Evolutionary conservation across 1,284 basidiomycete species (phyloP), one percentile per base, ranked within the genome.

Genomic region (Macrocystidia cucumis): DNA sequence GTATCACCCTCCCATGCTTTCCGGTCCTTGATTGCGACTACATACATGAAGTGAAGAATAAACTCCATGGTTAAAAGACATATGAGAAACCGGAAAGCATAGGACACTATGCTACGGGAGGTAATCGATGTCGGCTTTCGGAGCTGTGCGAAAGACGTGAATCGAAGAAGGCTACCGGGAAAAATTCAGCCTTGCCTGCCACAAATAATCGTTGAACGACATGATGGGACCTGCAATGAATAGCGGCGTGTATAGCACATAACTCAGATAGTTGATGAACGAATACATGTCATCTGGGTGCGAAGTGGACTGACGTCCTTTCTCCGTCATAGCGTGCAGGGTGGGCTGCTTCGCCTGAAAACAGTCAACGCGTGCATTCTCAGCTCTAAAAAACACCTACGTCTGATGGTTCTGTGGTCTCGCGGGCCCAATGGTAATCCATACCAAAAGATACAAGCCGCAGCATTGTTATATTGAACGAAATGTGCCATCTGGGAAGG

Each of bases 141-240:
- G 42, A 78, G 60, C 81, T 86, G 41, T n/a, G n/a, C 18, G 35
- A 13, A 20, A 28, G n/a, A 16, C 37, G 24, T 34, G 26, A 8
- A 33, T 9, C 8, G 14, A 9, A 26, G 32, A 38, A 25, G 27
- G 16, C n/a, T n/a, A 22, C 21, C 17, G 20, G 29, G 17, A 22
- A 30, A n/a, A 47, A 19, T n/a, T n/a, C 12, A 26, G n/a, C 51
- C 69, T 39, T 27, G 91, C 87, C 75, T 97, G 95, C 76, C 83
- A 86, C 45, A 85, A 65, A 55, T 91, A 98, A 56, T 97, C 91
- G 54, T 96, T 96, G 68, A 92, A 98, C 2, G 91, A 87, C 59
- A 98, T 81, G 48, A 98, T 95, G 0, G 96, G 95, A 0, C 96
- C 95, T 1, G 90, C 95, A 36, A 98, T 87, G 56, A 97, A 98